These are phyloP conservation scores for Neurospora sp. DNA, from an alignment of 495 filamentous ascomycete genomes.

Conservation along the genomic window DNA sequence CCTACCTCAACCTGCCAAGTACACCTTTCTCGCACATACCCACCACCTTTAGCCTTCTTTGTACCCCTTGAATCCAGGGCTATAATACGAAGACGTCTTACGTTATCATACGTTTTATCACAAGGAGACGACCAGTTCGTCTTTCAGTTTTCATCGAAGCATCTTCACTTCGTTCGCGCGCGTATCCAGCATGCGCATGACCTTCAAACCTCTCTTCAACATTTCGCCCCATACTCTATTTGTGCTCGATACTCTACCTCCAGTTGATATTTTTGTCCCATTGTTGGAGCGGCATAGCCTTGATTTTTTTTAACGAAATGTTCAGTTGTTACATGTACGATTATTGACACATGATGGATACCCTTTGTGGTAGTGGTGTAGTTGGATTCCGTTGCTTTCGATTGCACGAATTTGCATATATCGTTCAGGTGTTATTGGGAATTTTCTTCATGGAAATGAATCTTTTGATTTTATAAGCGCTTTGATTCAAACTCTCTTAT, in stretches of 20 bases:
- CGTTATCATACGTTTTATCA: neutral
- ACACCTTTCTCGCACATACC: neutral
- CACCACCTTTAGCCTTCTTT: neutral
- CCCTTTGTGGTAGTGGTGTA: neutral
- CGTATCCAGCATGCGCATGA: neutral
- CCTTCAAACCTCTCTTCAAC: neutral
- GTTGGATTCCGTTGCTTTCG: neutral
- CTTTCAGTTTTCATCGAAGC: neutral
- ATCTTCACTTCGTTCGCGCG: neutral
- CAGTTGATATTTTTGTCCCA: neutral
- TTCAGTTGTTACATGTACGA: neutral
- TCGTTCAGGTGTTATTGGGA: neutral
- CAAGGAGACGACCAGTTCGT: neutral
- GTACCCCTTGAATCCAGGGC: neutral
- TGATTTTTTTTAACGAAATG: neutral
- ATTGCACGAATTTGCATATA: neutral
- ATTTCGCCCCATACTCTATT: neutral
- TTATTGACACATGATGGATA: neutral
- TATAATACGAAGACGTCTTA: neutral
- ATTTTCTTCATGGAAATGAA: neutral
- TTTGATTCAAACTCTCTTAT: neutral
- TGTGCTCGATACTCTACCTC: neutral
- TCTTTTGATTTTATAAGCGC: neutral
- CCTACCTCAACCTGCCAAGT: neutral
- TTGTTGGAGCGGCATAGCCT: neutral